A percentile compares a stretch with the other conserved stretches of the same genome.
phyloP scores from a whole-genome alignment of 768 basidiomycete genomes.

The Termitomyces sp. region DNA sequence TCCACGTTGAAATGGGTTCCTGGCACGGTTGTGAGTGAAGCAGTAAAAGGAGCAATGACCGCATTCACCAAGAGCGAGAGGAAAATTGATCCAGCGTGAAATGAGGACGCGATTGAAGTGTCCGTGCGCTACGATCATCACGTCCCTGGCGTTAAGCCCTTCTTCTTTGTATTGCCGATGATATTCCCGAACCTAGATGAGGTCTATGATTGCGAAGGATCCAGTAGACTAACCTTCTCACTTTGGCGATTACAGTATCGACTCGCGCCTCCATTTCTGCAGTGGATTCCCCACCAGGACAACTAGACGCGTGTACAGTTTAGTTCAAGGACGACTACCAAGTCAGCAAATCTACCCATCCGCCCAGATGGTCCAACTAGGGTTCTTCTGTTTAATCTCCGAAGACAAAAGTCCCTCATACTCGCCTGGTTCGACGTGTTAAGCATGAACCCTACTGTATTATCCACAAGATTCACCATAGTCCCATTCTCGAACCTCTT shows the following conservation, averaged over 20 bases:
- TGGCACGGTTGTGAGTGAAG: conserved; percentile 21
- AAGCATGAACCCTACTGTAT: not conserved
- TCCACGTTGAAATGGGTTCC: conserved; percentile 84
- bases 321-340: conserved; percentile 2
- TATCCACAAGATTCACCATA: conserved; percentile 45
- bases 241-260: conserved; percentile 73
- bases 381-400: conserved; percentile 67
- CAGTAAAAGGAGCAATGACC: conserved; percentile 11
- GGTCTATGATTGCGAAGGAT: not conserved
- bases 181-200: conserved; percentile 62
- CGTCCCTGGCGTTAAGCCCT: conserved; percentile 66
- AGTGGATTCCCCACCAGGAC: conserved; percentile 84
- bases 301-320: conserved; percentile 41
- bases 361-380: conserved; percentile 79
- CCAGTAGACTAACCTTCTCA: conserved; percentile 26
- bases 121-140: conserved; percentile 89
- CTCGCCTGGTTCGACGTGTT: conserved; percentile 45
- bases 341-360: conserved; percentile 56
- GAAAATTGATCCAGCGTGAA: conserved; percentile 78
- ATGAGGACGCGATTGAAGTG: conserved; percentile 79
- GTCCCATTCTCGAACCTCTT: conserved; percentile 82
- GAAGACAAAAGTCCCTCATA: conserved; percentile 81
- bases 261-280: conserved; percentile 79
- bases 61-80: conserved; percentile 41
- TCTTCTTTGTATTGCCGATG: conserved; percentile 71